Base-by-base conservation (phyloP, 116 monocot species). In the Cymodocea nodosa region DNA sequence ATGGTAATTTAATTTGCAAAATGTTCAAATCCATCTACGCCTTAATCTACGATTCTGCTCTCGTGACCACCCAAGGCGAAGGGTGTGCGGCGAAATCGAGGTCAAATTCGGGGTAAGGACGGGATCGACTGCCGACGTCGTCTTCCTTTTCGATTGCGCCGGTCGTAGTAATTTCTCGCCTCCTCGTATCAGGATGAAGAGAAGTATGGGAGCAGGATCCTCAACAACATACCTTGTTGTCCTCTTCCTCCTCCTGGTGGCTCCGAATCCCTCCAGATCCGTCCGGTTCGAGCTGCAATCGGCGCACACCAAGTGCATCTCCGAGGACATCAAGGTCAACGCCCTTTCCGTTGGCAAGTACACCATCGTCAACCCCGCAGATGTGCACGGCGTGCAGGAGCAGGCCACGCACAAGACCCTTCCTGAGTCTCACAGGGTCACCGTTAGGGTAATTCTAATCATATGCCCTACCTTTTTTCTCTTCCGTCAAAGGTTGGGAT, bases 341-440 rank as follows among this genome's bases (percentile, higher is more conserved):
- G 79, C 91, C 83, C 81, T 97, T 91, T 66, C 83, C 64, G 91
- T 97, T 55, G 97, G 97, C 39, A 97, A 97, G 78, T 97, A 97
- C 82, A 40, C 69, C 73, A 52, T 91, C 65, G 68, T 88, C 71
- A 74, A 83, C 66, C 87, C 91, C 54, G 59, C 62, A 54, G 90
- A 85, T 3, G 66, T 53, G 23, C 68, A 48, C 44, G 44, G 23
- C 35, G 57, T 40, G 40, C 11, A 56, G 5, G 23, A 56, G 57
- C 18, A 37, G 15, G 37, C 35, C 22, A 19, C 6, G 40, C 35
- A 52, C 11, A 7, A 37, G 13, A 78, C 85, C 67, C 83, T 88
- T 59, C 91, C 97, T 13, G 88, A 85, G 39, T 72, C 88, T 55
- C 83, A 97, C 82, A 75, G 64, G 59, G 50, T 91, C 74, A 87